Evolutionary conservation across 768 basidiomycete species (phyloP).

Genomic region (Rhodotorula toruloides): DNA sequence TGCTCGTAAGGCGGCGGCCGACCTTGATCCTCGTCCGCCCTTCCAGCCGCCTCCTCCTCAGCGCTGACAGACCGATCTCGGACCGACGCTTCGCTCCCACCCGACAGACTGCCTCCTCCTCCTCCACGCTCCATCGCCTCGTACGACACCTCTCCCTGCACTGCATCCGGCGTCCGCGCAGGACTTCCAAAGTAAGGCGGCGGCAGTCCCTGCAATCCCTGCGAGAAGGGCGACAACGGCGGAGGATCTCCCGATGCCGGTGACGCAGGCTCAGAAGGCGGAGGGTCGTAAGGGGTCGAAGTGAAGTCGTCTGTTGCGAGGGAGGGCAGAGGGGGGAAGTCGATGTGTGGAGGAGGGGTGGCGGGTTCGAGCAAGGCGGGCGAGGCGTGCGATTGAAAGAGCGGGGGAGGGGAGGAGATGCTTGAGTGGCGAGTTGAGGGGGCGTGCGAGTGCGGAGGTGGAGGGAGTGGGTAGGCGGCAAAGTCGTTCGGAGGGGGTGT

Average conservation of each 20-base stretch:
- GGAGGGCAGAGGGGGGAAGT: neutral
- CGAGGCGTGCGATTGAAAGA: neutral
- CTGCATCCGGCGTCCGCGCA: neutral
- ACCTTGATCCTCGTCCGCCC: neutral
- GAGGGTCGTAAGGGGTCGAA: neutral
- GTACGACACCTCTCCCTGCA: no score
- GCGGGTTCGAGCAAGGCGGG: neutral
- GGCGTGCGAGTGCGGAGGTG: neutral
- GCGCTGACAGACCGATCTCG: no score
- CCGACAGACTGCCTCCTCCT: no score
- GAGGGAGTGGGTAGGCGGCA: neutral
- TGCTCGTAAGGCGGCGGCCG: conserved; percentile 10
- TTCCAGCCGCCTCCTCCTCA: no score
- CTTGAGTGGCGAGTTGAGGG: neutral
- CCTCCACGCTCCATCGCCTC: no score
- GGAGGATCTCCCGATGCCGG: neutral
- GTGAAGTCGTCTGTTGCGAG: neutral
- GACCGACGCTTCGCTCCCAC: neutral
- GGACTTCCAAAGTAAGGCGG: neutral
- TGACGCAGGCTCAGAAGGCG: neutral
- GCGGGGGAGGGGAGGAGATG: neutral
- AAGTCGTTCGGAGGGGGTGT: neutral
- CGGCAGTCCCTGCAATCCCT: neutral
- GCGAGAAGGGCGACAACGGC: neutral
- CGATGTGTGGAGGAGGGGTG: neutral